Percentiles rank a stretch among this genome's conserved stretches.
Conservation (phyloP, 768 basidiomycete genomes). For the Hypsizygus marmoreus region DNA sequence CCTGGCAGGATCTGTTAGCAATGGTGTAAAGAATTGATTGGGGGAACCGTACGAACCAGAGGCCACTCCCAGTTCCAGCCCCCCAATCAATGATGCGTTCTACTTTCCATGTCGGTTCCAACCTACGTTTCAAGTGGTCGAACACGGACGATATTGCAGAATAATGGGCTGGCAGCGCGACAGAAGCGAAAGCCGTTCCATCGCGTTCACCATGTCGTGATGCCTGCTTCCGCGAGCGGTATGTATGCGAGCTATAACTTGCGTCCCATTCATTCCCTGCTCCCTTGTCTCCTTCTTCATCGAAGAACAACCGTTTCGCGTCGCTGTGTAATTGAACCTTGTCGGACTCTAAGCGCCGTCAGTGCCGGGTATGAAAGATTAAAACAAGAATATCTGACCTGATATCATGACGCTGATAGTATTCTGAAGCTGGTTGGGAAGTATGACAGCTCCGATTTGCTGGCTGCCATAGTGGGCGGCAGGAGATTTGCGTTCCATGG, state of each 20-base stretch:
- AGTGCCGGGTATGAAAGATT: slow-evolving; percentile 8
- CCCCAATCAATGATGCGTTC: slow-evolving; percentile 83
- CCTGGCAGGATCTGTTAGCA: slow-evolving; percentile 41
- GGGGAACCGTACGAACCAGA: slow-evolving; percentile 58
- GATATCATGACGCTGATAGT: slow-evolving; percentile 69
- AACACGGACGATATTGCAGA: slow-evolving; percentile 79
- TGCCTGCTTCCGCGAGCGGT: slow-evolving; percentile 61
- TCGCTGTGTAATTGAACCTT: slow-evolving; percentile 68
- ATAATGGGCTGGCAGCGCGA: slow-evolving; percentile 87
- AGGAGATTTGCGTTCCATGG: slow-evolving; percentile 62
- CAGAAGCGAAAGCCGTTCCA: slow-evolving; percentile 81
- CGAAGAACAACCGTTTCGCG: slow-evolving; percentile 68
- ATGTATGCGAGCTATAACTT: slow-evolving; percentile 50
- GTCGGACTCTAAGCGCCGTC: slow-evolving; percentile 51
- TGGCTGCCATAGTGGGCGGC: slow-evolving; percentile 82
- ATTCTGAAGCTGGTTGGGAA: slow-evolving; percentile 72
- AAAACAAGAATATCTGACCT: slow-evolving; percentile 50
- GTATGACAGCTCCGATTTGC: slow-evolving; percentile 65
- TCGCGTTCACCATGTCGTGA: slow-evolving; percentile 65
- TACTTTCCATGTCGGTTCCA: slow-evolving; percentile 63
- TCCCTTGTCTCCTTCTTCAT: slow-evolving; percentile 26
- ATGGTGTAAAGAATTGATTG: slow-evolving; percentile 3
- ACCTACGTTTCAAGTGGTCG: slow-evolving; percentile 60
- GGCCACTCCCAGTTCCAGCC: slow-evolving; percentile 75
- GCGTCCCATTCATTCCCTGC: slow-evolving; percentile 52